Conservation (phyloP, 306 rosid genomes). For the Acacia melanoxylon region DNA sequence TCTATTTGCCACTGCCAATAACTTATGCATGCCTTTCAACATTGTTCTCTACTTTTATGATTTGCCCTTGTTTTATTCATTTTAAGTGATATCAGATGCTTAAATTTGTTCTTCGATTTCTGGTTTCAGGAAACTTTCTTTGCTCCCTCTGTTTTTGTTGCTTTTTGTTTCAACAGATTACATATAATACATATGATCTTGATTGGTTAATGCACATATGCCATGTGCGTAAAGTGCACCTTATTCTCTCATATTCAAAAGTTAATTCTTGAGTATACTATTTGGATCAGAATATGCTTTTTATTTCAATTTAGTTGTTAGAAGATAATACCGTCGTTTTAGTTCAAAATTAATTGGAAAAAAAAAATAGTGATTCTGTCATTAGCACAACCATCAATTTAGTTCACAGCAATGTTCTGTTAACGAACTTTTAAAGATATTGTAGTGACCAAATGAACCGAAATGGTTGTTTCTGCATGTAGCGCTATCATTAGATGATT, state of each 20-base stretch:
- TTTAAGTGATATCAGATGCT: not conserved
- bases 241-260: not conserved
- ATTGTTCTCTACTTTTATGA: not conserved
- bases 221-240: not conserved
- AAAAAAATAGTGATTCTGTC: not conserved
- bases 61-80: not conserved
- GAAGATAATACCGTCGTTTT: not conserved
- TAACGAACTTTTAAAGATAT: not conserved
- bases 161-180: constrained; percentile 2
- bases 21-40: not conserved
- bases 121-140: not conserved
- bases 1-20: constrained; percentile 5
- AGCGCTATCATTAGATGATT: not conserved
- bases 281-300: not conserved
- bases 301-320: not conserved
- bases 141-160: constrained; percentile 13
- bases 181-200: not conserved
- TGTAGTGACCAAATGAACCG: not conserved
- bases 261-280: not conserved
- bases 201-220: constrained; percentile 6
- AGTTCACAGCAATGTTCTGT: not conserved
- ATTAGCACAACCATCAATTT: not conserved
- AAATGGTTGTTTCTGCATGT: not conserved
- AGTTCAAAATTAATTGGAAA: not conserved
- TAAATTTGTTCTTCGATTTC: not conserved